Evolutionary conservation across 192 early-diverging fungal genomes (phyloP), one percentile per base, ranked within the genome.

Genomic region (Entomortierella parvispora): DNA sequence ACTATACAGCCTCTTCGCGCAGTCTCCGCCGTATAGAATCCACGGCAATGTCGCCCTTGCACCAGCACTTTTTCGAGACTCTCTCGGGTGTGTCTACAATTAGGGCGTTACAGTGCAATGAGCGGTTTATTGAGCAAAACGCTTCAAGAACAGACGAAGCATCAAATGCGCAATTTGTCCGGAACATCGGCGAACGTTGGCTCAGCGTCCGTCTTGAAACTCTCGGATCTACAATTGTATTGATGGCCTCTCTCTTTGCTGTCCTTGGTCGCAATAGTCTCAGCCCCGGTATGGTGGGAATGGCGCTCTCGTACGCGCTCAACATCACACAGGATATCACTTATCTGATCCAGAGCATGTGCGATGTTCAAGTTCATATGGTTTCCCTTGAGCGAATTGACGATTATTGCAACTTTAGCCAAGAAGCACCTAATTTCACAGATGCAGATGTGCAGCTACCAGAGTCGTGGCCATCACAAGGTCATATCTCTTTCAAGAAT

Each of bases 321-420:
- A 81, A 75, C 3, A 83, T 93, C 44, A 94, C 95, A 9, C 88
- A 93, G 67, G 88, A 91, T 56, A 77, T 96, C 32, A 90, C 90
- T 63, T 94, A 90, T 93, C 84, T 91, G 68, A 87, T 96, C 18
- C 86, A 93, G 8, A 86, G 89, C 46, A 89, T 85, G 37, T 93
- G 92, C 55, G 93, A 96, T 65, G 86, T 94, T 40, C 93, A 94
- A 71, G 84, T 74, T 40, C 82, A 83, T 28, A 14, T 63, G 23
- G 49, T 63, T 0, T n/a, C 48, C 4, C 48, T 63, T 14, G 62
- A 63, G 78, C 86, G 93, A 15, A 84, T 90, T 44, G 81, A 85
- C 32, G 90, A 95, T 74, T 96, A 95, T 64, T 83, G 85, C 64
- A 88, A 94, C 5, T 72, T 94, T 37, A 84, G 84, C 8, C 83